Conservation (phyloP, 169 alveolate genomes). For the Plasmodium reichenowi region DNA sequence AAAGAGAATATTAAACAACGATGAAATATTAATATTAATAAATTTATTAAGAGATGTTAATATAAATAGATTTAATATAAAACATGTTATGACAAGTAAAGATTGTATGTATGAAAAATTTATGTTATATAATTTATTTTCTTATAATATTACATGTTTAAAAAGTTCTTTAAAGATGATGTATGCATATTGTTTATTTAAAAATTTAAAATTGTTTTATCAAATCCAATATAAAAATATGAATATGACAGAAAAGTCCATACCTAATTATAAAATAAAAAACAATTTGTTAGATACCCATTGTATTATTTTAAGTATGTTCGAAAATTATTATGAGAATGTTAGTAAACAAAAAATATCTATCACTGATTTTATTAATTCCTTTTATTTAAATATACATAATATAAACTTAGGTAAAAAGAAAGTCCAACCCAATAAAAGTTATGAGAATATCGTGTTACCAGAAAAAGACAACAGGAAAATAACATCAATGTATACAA, state of each 20-base stretch:
- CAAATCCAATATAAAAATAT: constrained; percentile 35
- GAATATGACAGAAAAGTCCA: constrained; percentile 21
- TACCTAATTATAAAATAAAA: constrained; percentile 23
- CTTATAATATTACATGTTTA: constrained; percentile 38
- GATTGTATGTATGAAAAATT: constrained; percentile 46
- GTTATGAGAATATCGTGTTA: constrained; percentile 13
- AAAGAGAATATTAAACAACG: constrained; percentile 19
- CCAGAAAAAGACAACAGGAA: constrained; percentile 49
- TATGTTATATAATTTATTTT: constrained; percentile 50
- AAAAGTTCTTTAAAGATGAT: constrained; percentile 39
- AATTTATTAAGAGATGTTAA: constrained; percentile 10
- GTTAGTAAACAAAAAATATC: constrained; percentile 13
- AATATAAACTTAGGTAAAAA: constrained; percentile 44
- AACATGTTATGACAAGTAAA: constrained; percentile 10
- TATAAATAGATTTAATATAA: constrained; percentile 21
- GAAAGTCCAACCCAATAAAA: constrained; percentile 45
- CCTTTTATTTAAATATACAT: constrained; percentile 43
- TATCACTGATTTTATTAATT: constrained; percentile 35
- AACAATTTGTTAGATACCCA: constrained; percentile 51
- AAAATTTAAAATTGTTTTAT: constrained; percentile 42
- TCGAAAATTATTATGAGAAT: constrained; percentile 13
- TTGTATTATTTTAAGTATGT: constrained; percentile 47
- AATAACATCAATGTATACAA: constrained; percentile 32
- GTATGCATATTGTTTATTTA: constrained; percentile 43
- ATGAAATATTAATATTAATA: constrained; percentile 6